Evolutionary conservation across 2,329 filamentous ascomycete genomes (phyloP), one percentile per base, ranked within the genome.

Genomic region (Sphaerulina vaccinii): DNA sequence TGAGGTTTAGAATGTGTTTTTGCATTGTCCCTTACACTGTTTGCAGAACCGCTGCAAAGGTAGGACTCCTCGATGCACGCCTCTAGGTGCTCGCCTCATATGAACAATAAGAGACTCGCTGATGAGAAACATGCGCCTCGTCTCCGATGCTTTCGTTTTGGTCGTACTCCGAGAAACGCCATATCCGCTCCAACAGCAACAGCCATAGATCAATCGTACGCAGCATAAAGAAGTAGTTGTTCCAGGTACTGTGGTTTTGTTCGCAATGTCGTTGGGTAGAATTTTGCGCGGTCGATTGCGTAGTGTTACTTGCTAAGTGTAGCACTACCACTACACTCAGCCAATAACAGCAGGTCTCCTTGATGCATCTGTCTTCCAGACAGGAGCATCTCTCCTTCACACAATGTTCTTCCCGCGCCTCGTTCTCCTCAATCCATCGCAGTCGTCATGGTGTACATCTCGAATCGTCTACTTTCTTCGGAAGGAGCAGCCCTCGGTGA

Each of bases 401-500:
- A 39, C 43, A 35, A 9, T 21, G 5, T 24, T n/a, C 45, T 13
- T 15, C 45, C 35, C 43, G n/a, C 38, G 29, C 15, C 45, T 21
- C 16, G 36, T 32, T 46, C 38, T 40, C 49, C 41, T 49, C 46
- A 52, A 50, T 57, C 55, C 59, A 43, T 56, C 46, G 39, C 56
- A 51, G 46, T 60, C 47, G 51, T 56, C 50, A 49, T 55, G 47
- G 33, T 69, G 67, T 71, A 19, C 22, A 40, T 29, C 42, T 21
- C 16, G 42, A 54, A 35, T 49, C 77, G 72, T 89, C 80, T 97
- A 99, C 92, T 99, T 99, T 83, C 91, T 91, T 82, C 93, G 87
- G 90, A 99, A 99, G 75, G 93, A 97, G 89, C 93, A 99, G 77
- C 93, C 93, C 87, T 99, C 93, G 65, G 93, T 99, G 73, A 99